Base-by-base conservation (phyloP, 2,329 filamentous ascomycete genomes). In the Fusarium lyarnte region DNA sequence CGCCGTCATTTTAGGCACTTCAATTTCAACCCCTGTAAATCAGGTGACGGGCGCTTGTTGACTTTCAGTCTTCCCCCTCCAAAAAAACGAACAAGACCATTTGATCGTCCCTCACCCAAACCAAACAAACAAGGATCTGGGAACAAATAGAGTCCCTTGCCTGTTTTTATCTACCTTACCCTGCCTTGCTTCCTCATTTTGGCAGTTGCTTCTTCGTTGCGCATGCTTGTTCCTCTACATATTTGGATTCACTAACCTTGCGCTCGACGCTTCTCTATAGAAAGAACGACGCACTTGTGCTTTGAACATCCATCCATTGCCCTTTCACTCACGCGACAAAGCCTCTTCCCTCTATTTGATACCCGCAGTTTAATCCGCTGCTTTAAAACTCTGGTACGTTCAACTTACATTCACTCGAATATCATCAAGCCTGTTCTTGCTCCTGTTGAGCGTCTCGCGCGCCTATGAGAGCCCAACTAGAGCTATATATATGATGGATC, bases 31-130 rank as follows among this genome's bases (percentile, higher is more conserved):
- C 74, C 73, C 64, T 74, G 75, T 54, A 58, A 45, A 77, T 77
- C 76, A 77, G 76, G 74, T 77, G 76, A 77, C 73, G 58, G 63
- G 29, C 62, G 70, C 65, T 77, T 77, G 74, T 77, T 77, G 76
- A 77, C 73, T 73, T 77, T 70, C 46, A 23, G 29, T 33, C 46
- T 33, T n/a, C 5, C 75, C 75, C 76, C 70, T 73, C 74, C 68
- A 75, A 65, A 68, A 76, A 66, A 69, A 23, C 19, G 52, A 68
- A 61, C 59, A 60, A 62, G 47, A 63, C 39, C 47, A 54, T 53
- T 53, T 53, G 49, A 53, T 70, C 66, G 63, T 68, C 58, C 66
- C 52, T 76, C 62, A 52, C 51, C 61, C 66, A 63, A 63, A 74
- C 66, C 66, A 59, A 63, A 74, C 63, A 74, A 74, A 75, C 75